A percentile compares a stretch with the other conserved stretches of the same genome.
phyloP scores from a whole-genome alignment of 768 basidiomycete species.

The Artomyces pyxidatus region DNA sequence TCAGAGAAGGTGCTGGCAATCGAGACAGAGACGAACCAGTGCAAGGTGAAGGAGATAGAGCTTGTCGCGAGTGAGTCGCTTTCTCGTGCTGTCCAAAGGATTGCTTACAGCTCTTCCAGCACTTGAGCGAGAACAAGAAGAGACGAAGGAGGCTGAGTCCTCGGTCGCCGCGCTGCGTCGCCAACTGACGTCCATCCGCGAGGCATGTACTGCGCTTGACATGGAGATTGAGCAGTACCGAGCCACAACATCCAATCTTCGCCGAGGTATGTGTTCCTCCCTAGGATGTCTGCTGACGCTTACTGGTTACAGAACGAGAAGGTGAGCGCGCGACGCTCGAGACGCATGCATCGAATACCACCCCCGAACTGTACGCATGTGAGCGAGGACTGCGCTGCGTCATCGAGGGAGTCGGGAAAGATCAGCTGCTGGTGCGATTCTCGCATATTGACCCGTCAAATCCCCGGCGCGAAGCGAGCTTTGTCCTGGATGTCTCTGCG shows the following conservation, averaged over 20 bases:
- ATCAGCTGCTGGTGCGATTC: slow-evolving; percentile 70
- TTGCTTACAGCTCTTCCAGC: slow-evolving; percentile 27
- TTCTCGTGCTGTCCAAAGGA: background rate
- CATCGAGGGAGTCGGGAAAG: slow-evolving; percentile 73
- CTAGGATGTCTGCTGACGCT: background rate
- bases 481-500: slow-evolving; percentile 14
- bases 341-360: slow-evolving; percentile 40
- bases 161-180: slow-evolving; percentile 52
- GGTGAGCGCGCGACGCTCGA: slow-evolving; percentile 31
- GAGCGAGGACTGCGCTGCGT: slow-evolving; percentile 52
- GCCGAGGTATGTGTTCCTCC: slow-evolving; percentile 42
- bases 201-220: slow-evolving; percentile 50
- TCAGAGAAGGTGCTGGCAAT: slow-evolving; percentile 53
- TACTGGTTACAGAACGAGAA: background rate
- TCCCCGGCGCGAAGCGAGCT: slow-evolving; percentile 18
- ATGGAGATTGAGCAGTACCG: slow-evolving; percentile 69
- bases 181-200: slow-evolving; percentile 56
- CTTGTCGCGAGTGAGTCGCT: slow-evolving; percentile 58
- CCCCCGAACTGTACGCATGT: slow-evolving; percentile 48
- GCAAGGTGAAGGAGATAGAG: slow-evolving; percentile 73
- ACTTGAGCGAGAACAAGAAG: slow-evolving; percentile 62
- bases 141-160: slow-evolving; percentile 61
- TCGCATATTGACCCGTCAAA: slow-evolving; percentile 52
- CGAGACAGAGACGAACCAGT: slow-evolving; percentile 64
- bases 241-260: slow-evolving; percentile 49